Evolutionary conservation across 768 basidiomycete species (phyloP).

Genomic region (Lentinula detonsa): DNA sequence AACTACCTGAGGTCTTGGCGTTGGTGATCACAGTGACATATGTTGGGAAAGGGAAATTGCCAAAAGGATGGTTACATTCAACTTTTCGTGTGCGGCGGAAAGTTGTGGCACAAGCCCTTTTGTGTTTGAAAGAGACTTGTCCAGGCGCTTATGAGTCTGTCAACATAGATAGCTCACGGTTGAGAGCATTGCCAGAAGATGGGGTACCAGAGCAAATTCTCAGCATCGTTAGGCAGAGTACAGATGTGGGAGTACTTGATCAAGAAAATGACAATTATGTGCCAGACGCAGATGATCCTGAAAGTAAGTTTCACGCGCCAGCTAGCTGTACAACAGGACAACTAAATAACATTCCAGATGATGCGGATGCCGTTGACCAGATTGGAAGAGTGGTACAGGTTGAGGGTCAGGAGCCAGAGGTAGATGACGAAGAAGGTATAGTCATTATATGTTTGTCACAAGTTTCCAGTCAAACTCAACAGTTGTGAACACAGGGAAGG

Average conservation of each 20-base stretch:
- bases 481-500: too few species aligned
- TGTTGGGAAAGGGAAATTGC: slow-evolving; percentile 21
- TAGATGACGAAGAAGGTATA: too few species aligned
- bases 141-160: slow-evolving; percentile 18
- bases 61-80: slow-evolving; percentile 18
- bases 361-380: too few species aligned
- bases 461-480: too few species aligned
- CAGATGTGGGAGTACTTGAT: slow-evolving; percentile 1
- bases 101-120: slow-evolving; percentile 21
- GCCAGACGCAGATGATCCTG: not conserved
- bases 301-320: too few species aligned
- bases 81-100: slow-evolving; percentile 26
- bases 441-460: too few species aligned
- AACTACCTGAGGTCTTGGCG: slow-evolving; percentile 18
- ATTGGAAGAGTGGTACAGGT: too few species aligned
- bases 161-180: slow-evolving; percentile 11
- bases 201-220: slow-evolving; percentile 22
- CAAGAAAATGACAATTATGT: slow-evolving; percentile 12
- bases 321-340: too few species aligned
- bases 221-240: not conserved
- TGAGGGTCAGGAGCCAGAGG: too few species aligned
- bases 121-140: slow-evolving; percentile 27
- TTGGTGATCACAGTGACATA: slow-evolving; percentile 27
- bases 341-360: too few species aligned
- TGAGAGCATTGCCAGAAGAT: slow-evolving; percentile 23